phyloP scores from a whole-genome alignment of 305 asterid species.

The Fraxinus floribunda region DNA sequence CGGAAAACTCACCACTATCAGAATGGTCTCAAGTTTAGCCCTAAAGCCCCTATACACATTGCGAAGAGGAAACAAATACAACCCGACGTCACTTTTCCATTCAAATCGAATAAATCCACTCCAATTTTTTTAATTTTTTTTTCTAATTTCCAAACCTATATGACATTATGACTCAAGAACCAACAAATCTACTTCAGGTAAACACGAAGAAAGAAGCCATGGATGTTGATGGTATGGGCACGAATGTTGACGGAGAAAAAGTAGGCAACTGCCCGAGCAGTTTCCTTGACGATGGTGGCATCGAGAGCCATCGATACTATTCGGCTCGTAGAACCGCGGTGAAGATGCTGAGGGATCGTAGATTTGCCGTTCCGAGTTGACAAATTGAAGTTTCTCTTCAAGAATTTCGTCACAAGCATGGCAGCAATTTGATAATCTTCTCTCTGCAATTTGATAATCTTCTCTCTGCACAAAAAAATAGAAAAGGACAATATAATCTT shows the following conservation, averaged over 20 bases:
- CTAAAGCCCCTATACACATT: too few species aligned
- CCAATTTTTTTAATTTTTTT: too few species aligned
- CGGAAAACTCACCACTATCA: too few species aligned
- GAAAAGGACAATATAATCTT: too few species aligned
- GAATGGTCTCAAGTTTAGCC: too few species aligned
- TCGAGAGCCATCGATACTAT: conserved; percentile 68
- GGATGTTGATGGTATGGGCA: conserved; percentile 18
- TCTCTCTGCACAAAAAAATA: too few species aligned
- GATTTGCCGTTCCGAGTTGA: conserved; percentile 61
- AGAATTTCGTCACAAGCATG: conserved; percentile 56
- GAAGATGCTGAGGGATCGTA: conserved; percentile 89
- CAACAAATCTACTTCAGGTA: background rate
- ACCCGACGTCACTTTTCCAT: too few species aligned
- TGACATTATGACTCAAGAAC: background rate
- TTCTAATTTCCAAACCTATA: background rate
- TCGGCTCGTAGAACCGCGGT: conserved; percentile 66
- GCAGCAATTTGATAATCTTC: conserved; percentile 44
- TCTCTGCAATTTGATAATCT: too few species aligned
- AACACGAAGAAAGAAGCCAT: conserved; percentile 11
- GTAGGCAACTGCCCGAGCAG: conserved; percentile 45
- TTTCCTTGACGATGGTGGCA: conserved; percentile 56
- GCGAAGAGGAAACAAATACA: too few species aligned
- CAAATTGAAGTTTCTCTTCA: conserved; percentile 65
- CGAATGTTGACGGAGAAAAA: conserved; percentile 25
- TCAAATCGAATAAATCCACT: too few species aligned